Evolutionary conservation across 495 filamentous ascomycete species (phyloP), one percentile per base, ranked within the genome.

Genomic region (Tuber melanosporum): DNA sequence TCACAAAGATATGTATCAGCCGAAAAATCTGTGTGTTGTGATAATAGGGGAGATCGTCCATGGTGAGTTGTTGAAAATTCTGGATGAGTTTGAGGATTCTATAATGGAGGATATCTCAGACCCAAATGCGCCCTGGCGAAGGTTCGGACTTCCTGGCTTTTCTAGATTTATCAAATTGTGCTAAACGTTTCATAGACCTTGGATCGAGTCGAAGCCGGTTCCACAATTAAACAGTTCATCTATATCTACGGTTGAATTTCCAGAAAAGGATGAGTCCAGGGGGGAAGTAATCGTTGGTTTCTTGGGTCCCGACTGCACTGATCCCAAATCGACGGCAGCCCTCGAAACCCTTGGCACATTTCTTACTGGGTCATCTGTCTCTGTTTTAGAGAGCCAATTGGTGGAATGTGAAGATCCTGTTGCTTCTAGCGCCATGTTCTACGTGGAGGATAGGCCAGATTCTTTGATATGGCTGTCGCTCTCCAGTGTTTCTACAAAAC

Each of bases 1-100:
- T 84, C 95, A 99, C 84, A 91, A 91, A 73, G 92, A 94, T 74
- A 99, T 99, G 96, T 99, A 99, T 81, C 95, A 97, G 81, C 95
- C 96, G 12, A 96, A 93, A 82, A 99, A 99, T 82, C 85, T 99
- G 78, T 97, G 95, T 79, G 83, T 98, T 73, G 87, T 98, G 47
- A 89, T 99, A 72, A 90, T 95, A 72, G 95, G 95, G 73, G 94
- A 97, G 82, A 91, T 96, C 19, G 90, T 97, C 81, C 94, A 97
- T 84, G 85, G 87, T 0, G 86, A 96, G 82, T 88, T 99, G 71
- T 85, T 98, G 66, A 85, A 90, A 3, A 92, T 93, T 70, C 84
- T 99, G 77, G 94, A 97, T 77, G 86, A 90, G 36, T 98, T 98
- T 83, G 95, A 99, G 84, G 91, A 92, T 76, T 91, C 90, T 20